Evolutionary conservation across 1,284 basidiomycete genomes (phyloP).

Genomic region (Peniophora sp.): DNA sequence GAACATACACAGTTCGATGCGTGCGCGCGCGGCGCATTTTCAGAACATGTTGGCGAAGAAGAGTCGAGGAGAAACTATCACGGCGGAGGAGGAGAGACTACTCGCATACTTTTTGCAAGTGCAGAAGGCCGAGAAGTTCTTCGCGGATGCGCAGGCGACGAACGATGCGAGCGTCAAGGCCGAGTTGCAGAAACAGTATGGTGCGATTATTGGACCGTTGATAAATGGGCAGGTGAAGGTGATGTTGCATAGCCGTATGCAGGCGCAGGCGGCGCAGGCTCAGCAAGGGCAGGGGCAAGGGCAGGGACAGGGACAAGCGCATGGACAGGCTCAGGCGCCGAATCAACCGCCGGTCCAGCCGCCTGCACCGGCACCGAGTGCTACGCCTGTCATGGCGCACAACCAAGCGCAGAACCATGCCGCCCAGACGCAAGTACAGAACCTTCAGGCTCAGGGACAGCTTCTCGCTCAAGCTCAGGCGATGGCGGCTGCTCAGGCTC

Average conservation of each 20-base stretch:
- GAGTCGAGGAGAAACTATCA: background rate
- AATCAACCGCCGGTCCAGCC: no score
- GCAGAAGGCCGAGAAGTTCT: background rate
- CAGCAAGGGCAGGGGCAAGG: conserved; percentile 11
- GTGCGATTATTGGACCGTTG: conserved; percentile 4
- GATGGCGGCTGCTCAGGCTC: conserved; percentile 8
- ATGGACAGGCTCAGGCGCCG: conserved; percentile 11
- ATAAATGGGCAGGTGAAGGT: conserved; percentile 6
- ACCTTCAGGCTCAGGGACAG: conserved; percentile 12
- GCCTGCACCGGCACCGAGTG: no score
- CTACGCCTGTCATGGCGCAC: no score
- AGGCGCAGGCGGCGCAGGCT: conserved; percentile 4
- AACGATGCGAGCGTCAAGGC: background rate
- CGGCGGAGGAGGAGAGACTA: background rate
- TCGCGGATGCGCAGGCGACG: background rate
- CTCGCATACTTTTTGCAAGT: background rate
- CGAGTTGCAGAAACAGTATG: conserved; percentile 12
- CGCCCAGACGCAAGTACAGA: conserved; percentile 7
- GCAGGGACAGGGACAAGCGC: conserved; percentile 8
- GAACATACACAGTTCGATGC: background rate
- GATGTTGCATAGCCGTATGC: conserved; percentile 7
- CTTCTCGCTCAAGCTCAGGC: conserved; percentile 11
- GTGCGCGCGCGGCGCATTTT: background rate
- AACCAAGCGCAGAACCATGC: conserved; percentile 1
- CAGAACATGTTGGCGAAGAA: no score